phyloP scores from a whole-genome alignment of 2,329 filamentous ascomycete species.

The Cercospora sp. region DNA sequence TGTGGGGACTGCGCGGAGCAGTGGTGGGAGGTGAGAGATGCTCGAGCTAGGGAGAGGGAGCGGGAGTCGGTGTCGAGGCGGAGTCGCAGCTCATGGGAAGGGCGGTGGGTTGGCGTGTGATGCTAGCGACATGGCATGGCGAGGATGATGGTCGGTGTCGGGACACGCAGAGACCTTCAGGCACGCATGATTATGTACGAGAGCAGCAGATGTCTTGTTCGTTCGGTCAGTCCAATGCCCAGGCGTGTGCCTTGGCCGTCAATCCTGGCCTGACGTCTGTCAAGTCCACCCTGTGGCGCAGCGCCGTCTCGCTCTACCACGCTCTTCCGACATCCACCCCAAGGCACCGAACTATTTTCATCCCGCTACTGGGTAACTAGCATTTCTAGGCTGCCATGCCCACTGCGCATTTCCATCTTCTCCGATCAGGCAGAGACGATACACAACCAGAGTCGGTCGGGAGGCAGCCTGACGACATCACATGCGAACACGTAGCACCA shows the following conservation, averaged over 20 bases:
- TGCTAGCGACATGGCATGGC: conserved; percentile 5
- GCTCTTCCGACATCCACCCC: not conserved
- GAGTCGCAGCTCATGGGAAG: not conserved
- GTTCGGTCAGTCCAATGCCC: not conserved
- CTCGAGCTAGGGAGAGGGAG: not conserved
- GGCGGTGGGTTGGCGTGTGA: not conserved
- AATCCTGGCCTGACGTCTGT: conserved; percentile 3
- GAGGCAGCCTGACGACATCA: conserved; percentile 3
- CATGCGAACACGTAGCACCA: conserved; percentile 7
- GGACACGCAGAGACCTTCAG: not conserved
- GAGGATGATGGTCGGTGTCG: not conserved
- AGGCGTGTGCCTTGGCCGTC: not conserved
- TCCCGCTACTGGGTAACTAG: not conserved
- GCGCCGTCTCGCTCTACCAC: not conserved
- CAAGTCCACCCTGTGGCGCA: not conserved
- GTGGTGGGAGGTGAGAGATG: not conserved
- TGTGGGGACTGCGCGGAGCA: not conserved
- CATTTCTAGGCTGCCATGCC: not conserved
- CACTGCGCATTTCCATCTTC: not conserved
- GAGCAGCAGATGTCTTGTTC: not conserved
- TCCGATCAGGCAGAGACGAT: not conserved
- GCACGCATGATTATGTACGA: not conserved
- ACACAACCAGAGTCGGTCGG: not conserved
- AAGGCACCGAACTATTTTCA: not conserved
- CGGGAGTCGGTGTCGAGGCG: conserved; percentile 3